Base-by-base conservation (phyloP, 2,329 filamentous ascomycete species). In the Alternaria tenuissima region DNA sequence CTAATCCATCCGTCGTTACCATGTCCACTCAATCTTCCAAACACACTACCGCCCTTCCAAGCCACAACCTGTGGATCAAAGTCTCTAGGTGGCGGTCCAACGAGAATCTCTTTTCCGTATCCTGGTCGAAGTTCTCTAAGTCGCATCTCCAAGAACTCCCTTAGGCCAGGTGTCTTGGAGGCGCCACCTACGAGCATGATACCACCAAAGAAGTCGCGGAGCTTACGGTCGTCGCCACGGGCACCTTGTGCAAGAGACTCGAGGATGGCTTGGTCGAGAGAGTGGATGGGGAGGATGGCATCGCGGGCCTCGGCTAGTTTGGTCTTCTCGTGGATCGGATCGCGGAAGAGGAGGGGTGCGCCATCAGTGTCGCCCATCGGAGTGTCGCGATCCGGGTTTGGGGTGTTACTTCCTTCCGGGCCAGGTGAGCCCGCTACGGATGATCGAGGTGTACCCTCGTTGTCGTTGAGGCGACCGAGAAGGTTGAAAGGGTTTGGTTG, bases 41-140 rank as follows among this genome's bases (percentile, higher is more conserved):
- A 99, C 16, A 99, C 94, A 76, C 93, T 97, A 0, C 92, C 95
- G 4, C 95, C 95, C 85, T 99, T 99, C 95, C 95, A 99, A 8
- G 90, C 89, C 54, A 98, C 91, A n/a, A 98, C 94, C 80, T 97
- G 93, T 61, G 95, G 93, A 79, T 99, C 95, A 82, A 99, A 90
- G 71, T 99, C 95, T 71, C 94, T 85, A 0, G 95, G 95, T n/a
- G 88, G 88, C 20, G 85, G 83, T 1, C 86, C 87, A 24, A 91
- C 87, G 63, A 90, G 82, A 57, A 91, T 87, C 66, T 89, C 85
- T 85, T 95, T 88, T 6, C 83, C 81, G 65, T 86, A 86, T n/a
- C 81, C 83, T 0, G 87, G 86, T 52, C 85, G 79, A 26, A 89
- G 84, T 63, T 86, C 84, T 71, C 92, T 89, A 52, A 98, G 85